Evolutionary conservation across 768 basidiomycete genomes (phyloP), one percentile per base, ranked within the genome.

Genomic region (Nevesoporus exiguus): DNA sequence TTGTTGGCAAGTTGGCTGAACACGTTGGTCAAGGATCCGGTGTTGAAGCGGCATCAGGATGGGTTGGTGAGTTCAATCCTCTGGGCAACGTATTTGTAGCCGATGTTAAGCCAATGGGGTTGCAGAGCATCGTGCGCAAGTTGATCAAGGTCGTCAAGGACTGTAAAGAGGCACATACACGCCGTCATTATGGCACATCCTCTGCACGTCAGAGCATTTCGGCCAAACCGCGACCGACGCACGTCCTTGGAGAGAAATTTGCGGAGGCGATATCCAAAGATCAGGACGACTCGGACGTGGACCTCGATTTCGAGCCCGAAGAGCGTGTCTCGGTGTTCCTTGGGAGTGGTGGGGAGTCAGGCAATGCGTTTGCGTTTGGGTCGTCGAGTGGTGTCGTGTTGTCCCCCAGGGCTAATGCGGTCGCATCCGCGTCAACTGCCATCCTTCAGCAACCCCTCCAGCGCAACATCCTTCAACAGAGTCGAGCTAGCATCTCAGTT

Each of bases 121-220:
- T 33, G 9, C 58, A 93, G 90, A 85, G 80, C 61, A 88, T 93
- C 56, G 86, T 94, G 31, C 82, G 84, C 54, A 86, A 88, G 61
- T 73, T 96, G 55, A 85, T 88, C 70, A 93, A 91, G 63, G 84
- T 93, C 40, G 86, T 86, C 36, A 84, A 88, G 61, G 87, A 90
- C 50, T 90, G 90, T 67, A 91, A 86, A 71, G 79, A 83, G 48
- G 80, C 77, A 1, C 85, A 89, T 61, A 79, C 75, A 1, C 75
- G 77, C 9, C 68, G 72, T 33, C 67, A 71, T 3, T 66, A 59
- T 51, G 59, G 65, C 14, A 66, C 66, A 13, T 47, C 57, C 2
- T 71, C 69, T 9, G 64, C 66, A 0, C 69, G 66, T n/a, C 66
- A 71, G 47, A 70, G 65, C 33, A 57, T 70, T 39, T 60, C 61